Percentiles rank a stretch among this genome's conserved stretches.
Conservation (phyloP, 129 eudicot genomes). For the sunflower (Helianthus annuus) region HanXRQr2.0-SUNRISE NC_035440.2:69925491-69925990, state of each 20-base stretch:
- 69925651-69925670: background rate
- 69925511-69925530: slow-evolving; percentile 91
- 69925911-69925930: slow-evolving; percentile 72
- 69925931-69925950: background rate
- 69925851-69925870: slow-evolving; percentile 91
- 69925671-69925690: background rate
- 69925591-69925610: slow-evolving; percentile 47
- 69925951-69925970: background rate
- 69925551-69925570: slow-evolving; percentile 72
- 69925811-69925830: slow-evolving; percentile 48
- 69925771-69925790: slow-evolving; percentile 95
- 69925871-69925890: slow-evolving; percentile 87
- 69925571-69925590: slow-evolving; percentile 67
- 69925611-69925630: slow-evolving; percentile 18
- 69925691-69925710: slow-evolving; percentile 42
- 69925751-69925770: slow-evolving; percentile 89
- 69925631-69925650: background rate
- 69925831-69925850: slow-evolving; percentile 73
- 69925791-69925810: slow-evolving; percentile 86
- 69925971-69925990: no score
- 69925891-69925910: slow-evolving; percentile 98
- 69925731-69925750: slow-evolving; percentile 88
- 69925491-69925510: slow-evolving; percentile 86
- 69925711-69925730: slow-evolving; percentile 56
- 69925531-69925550: slow-evolving; percentile 78